Conservation (phyloP, 148 eudicot genomes). For the Amaranthus palmeri region DNA sequence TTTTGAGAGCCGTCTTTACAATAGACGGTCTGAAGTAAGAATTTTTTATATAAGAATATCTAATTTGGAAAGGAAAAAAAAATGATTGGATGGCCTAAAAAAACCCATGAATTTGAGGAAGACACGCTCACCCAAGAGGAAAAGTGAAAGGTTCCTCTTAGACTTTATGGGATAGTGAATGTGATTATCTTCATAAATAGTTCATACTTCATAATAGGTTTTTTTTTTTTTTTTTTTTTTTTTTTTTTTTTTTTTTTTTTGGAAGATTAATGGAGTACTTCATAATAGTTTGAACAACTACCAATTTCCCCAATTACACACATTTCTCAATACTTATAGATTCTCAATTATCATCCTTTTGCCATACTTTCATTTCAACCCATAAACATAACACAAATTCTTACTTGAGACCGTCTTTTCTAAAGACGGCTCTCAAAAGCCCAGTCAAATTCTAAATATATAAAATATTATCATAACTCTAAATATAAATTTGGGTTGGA, state of each 20-base stretch:
- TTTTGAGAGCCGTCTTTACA: too few species aligned
- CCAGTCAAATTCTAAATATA: too few species aligned
- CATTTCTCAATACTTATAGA: neutral
- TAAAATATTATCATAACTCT: neutral
- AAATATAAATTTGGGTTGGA: too few species aligned
- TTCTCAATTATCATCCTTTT: constrained; percentile 10
- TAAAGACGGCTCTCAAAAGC: too few species aligned
- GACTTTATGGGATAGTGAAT: neutral
- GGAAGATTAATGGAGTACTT: too few species aligned
- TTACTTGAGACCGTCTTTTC: too few species aligned
- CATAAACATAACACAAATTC: too few species aligned
- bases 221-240: too few species aligned
- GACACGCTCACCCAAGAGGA: constrained; percentile 11
- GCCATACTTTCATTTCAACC: neutral
- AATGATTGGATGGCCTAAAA: neutral
- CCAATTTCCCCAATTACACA: neutral
- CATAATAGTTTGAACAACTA: neutral
- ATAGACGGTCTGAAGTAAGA: too few species aligned
- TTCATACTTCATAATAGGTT: neutral
- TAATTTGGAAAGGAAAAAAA: neutral
- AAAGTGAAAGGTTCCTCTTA: neutral
- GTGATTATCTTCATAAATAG: neutral
- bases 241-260: too few species aligned
- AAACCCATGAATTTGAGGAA: constrained; percentile 8
- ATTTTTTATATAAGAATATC: too few species aligned